Evolutionary conservation across 805 yeast species (phyloP).

Genomic region (Barnettozyma sp.): DNA sequence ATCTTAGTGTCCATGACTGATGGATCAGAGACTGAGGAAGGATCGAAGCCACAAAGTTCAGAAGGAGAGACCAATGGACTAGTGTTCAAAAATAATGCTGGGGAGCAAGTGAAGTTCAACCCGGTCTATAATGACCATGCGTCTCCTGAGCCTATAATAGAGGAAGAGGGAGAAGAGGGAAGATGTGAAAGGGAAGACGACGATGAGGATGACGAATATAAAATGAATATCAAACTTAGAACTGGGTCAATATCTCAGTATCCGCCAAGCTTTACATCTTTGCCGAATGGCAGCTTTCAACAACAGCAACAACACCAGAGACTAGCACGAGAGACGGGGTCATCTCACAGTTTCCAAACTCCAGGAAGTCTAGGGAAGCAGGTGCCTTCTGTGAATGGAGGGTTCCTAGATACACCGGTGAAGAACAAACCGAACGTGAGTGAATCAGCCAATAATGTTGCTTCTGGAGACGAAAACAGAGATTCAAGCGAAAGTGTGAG

Average conservation of each 20-base stretch:
- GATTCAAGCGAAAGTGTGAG: conserved; percentile 6
- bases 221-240: conserved; percentile 23
- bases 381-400: conserved; percentile 26
- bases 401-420: conserved; percentile 29
- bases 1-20: conserved; percentile 22
- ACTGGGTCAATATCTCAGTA: conserved; percentile 39
- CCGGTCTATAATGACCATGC: conserved; percentile 11
- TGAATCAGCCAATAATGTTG: conserved; percentile 6
- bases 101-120: conserved; percentile 11
- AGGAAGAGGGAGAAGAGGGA: no score
- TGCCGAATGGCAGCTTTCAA: conserved; percentile 1
- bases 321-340: conserved; percentile 1
- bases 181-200: no score
- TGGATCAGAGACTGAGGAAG: conserved; percentile 5
- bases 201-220: conserved; percentile 7
- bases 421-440: conserved; percentile 5
- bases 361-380: conserved; percentile 10
- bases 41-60: background rate
- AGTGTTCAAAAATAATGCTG: conserved; percentile 4
- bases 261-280: conserved; percentile 32
- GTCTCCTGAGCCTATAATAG: conserved; percentile 12
- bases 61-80: conserved; percentile 3
- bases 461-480: conserved; percentile 4
- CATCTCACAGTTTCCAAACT: conserved; percentile 5
- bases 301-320: background rate